phyloP scores from a whole-genome alignment of 257 asterid species.

The Ilex aquifolium region DNA sequence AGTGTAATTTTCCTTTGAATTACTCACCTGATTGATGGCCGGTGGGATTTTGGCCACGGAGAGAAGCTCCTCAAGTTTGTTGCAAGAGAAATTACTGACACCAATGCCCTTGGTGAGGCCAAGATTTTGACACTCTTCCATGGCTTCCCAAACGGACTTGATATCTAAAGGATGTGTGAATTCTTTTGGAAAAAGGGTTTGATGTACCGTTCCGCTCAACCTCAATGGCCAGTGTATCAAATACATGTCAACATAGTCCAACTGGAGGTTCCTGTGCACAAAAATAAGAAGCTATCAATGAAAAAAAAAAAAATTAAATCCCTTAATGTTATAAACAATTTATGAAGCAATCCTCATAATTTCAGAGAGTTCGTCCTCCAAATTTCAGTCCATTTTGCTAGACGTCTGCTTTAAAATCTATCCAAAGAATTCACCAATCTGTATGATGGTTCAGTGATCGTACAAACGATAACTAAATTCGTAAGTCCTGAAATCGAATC shows the following conservation, averaged over 20 bases:
- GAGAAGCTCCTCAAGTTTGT: constrained; percentile 26
- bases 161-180: constrained; percentile 31
- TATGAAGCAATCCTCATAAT: too few species aligned
- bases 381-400: too few species aligned
- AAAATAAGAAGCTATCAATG: not conserved
- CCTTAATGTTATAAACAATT: too few species aligned
- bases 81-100: constrained; percentile 58
- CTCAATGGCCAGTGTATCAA: constrained; percentile 50
- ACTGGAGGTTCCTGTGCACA: constrained; percentile 29
- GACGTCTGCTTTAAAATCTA: too few species aligned
- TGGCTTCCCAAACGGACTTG: constrained; percentile 54
- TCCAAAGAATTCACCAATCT: too few species aligned
- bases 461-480: too few species aligned
- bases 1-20: not conserved
- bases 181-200: constrained; percentile 22
- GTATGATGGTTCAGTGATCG: too few species aligned
- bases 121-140: constrained; percentile 42
- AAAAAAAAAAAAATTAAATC: not conserved
- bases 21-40: constrained; percentile 47
- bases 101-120: constrained; percentile 65
- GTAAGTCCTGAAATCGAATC: too few species aligned
- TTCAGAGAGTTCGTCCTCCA: too few species aligned
- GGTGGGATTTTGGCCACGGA: constrained; percentile 50
- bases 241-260: constrained; percentile 62
- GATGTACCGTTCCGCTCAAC: constrained; percentile 21